Conservation (phyloP, 495 filamentous ascomycete genomes). For the Penicillium daleae region DNA sequence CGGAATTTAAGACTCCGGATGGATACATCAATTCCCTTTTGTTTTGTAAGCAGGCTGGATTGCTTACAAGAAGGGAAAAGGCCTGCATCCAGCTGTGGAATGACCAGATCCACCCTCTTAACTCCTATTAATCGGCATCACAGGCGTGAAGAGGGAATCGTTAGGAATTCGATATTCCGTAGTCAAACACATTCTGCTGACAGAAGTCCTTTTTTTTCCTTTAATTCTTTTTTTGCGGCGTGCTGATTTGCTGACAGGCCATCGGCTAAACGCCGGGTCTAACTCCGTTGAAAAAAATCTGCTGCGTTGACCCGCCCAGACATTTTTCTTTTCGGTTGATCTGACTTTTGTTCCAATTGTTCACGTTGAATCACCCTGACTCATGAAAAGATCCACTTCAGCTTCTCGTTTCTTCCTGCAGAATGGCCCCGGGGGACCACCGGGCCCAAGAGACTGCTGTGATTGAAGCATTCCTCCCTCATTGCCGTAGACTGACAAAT, state of each 20-base stretch:
- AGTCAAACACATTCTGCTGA: too few relatives aligned
- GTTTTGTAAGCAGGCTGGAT: not conserved
- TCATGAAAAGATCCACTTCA: conserved; percentile 21
- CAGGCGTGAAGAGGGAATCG: not conserved
- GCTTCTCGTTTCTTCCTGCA: conserved; percentile 7
- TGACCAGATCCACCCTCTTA: not conserved
- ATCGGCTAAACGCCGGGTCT: conserved; percentile 24
- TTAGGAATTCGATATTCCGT: conserved; percentile 29
- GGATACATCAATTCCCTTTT: not conserved
- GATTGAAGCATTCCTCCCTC: not conserved
- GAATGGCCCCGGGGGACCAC: not conserved
- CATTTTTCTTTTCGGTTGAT: not conserved
- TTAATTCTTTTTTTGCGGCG: too few relatives aligned
- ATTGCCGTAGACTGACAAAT: conserved; percentile 15
- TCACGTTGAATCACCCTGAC: conserved; percentile 18
- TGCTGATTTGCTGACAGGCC: conserved; percentile 9
- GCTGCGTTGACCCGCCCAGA: conserved; percentile 14
- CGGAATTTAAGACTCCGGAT: conserved; percentile 4
- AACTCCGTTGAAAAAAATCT: conserved; percentile 19
- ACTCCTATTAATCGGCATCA: not conserved
- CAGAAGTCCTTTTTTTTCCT: not conserved
- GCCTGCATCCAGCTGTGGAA: too few relatives aligned
- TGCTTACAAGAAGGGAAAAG: not conserved
- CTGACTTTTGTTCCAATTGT: not conserved
- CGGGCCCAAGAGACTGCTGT: not conserved